A percentile compares a stretch with the other conserved stretches of the same genome.
Conservation (phyloP, 2,329 filamentous ascomycete genomes). For the Magnaporthiopsis rhizophila region DNA sequence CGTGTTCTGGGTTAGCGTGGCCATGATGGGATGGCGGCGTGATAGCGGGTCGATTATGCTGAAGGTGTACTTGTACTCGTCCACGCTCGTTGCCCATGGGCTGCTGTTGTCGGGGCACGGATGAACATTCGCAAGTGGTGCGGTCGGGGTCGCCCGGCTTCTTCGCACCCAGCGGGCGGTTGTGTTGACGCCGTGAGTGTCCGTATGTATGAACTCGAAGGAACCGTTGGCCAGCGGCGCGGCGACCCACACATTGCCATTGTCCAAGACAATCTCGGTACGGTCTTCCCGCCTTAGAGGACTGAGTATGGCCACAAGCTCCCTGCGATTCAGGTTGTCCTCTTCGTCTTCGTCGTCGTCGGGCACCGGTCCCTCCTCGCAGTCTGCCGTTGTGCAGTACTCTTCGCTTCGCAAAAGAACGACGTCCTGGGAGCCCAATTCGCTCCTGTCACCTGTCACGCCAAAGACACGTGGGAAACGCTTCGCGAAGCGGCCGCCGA, state of each 20-base stretch:
- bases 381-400: conserved; percentile 35
- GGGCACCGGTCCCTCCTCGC: conserved; percentile 15
- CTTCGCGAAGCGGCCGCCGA: conserved; percentile 38
- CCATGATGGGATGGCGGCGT: conserved; percentile 67
- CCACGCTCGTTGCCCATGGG: conserved; percentile 16
- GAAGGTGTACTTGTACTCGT: conserved; percentile 60
- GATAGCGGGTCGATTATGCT: conserved; percentile 64
- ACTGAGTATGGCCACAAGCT: conserved; percentile 62
- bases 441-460: conserved; percentile 49
- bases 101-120: conserved; percentile 15
- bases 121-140: not conserved
- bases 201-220: conserved; percentile 57
- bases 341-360: conserved; percentile 33
- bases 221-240: conserved; percentile 45
- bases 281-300: conserved; percentile 46
- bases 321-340: conserved; percentile 30
- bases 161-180: conserved; percentile 64
- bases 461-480: conserved; percentile 57
- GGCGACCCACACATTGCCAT: conserved; percentile 52
- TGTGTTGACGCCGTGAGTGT: conserved; percentile 47
- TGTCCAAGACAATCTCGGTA: conserved; percentile 58
- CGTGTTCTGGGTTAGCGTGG: conserved; percentile 52
- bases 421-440: conserved; percentile 60
- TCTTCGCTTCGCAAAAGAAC: conserved; percentile 64
- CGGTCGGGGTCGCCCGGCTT: conserved; percentile 14